Evolutionary conservation across 2,329 filamentous ascomycete species (phyloP).

Genomic region (Claviceps pusilla): DNA sequence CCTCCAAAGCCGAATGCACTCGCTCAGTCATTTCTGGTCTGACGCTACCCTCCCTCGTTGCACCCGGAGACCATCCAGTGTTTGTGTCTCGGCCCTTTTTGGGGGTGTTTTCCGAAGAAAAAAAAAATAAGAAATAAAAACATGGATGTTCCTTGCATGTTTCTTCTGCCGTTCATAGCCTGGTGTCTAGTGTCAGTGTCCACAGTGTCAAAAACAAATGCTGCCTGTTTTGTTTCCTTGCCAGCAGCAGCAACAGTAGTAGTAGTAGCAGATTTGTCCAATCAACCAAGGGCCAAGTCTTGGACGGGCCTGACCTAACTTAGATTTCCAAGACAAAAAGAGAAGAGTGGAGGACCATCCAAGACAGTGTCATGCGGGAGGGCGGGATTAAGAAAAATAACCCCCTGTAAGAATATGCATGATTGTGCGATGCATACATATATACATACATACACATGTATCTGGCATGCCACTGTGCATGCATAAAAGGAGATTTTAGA

Average conservation of each 20-base stretch:
- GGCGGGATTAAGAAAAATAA: background rate
- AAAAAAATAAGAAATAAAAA: background rate
- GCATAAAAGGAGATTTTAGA: background rate
- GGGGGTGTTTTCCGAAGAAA: too few species aligned
- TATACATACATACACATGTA: background rate
- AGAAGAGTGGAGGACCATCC: background rate
- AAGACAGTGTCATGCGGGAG: background rate
- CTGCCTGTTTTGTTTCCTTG: too few species aligned
- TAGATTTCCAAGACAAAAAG: background rate
- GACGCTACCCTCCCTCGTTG: too few species aligned
- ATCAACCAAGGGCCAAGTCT: too few species aligned
- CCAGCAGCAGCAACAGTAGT: too few species aligned
- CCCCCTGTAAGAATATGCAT: background rate
- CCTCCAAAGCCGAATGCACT: background rate
- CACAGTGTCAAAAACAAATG: background rate
- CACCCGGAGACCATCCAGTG: too few species aligned
- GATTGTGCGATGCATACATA: background rate
- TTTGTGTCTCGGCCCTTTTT: too few species aligned
- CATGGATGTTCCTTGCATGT: constrained; percentile 4
- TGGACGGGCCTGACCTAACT: background rate
- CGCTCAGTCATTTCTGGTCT: too few species aligned
- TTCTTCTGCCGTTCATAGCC: background rate
- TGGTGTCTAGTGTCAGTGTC: too few species aligned
- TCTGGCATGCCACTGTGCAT: background rate
- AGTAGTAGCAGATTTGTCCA: too few species aligned